Base-by-base conservation (phyloP, 352 stramenopile species). In the Discostella stelligera region DNA sequence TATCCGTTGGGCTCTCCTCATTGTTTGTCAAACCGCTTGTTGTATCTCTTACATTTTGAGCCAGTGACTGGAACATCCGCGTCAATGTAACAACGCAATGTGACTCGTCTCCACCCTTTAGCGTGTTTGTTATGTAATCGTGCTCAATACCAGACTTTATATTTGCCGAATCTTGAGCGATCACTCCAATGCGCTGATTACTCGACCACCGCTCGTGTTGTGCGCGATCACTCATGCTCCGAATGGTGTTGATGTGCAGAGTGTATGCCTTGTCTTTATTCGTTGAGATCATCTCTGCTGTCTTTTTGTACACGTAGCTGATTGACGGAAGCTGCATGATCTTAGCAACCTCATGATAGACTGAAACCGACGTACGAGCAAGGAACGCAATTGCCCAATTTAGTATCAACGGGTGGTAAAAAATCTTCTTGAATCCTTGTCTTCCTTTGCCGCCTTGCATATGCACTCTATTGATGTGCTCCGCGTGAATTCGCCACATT, bases 361-460 rank as follows among this genome's bases (percentile, higher is more conserved):
- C 41, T 7, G 18, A 39, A 3, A 30, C 52, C 4, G 62, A 70
- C 4, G 32, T 68, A 14, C 27, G 14, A 32, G 61, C 61, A 13
- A 68, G 23, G 16, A 68, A 59, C 8, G 32, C 61, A 46, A 68
- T 68, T 25, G 61, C 61, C 61, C 61, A 68, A 21, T 67, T 54
- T 5, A 59, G 13, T 9, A 56, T 7, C 9, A 49, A 16, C 9
- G 41, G 41, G 41, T 49, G 41, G 16, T 49, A 49, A 9, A 14
- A 14, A 9, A 49, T 16, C 41, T 16, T 49, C 41, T 49, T 49
- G 9, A 9, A 16, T 16, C 41, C 41, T 49, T 49, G 9, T 49
- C 41, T 16, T 49, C 41, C 41, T 16, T 49, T 49, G 9, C 41
- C 41, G 41, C 41, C 41, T 9, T 49, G 9, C 16, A 14, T 16